Evolutionary conservation across 2,329 filamentous ascomycete species (phyloP).

Genomic region (Sarocladiaceae sp.): DNA sequence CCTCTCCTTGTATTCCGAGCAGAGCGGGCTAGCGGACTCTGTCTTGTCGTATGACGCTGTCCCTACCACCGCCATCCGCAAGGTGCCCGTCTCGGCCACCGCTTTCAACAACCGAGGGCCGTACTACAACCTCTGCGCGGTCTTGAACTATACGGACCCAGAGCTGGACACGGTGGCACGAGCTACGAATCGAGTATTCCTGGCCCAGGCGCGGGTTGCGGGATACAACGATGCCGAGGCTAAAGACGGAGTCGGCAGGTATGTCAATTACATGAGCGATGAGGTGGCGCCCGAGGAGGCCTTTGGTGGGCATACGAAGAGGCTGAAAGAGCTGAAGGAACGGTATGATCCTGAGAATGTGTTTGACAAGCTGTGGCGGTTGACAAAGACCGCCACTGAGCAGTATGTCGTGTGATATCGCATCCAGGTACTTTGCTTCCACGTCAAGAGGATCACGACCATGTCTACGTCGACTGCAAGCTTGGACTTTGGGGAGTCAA

Average conservation of each 20-base stretch:
- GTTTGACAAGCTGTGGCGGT: constrained; percentile 22
- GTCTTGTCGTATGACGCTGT: constrained; percentile 32
- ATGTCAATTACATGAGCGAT: constrained; percentile 24
- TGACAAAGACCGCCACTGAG: neutral
- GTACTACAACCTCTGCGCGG: constrained; percentile 36
- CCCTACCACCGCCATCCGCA: constrained; percentile 30
- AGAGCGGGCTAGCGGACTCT: constrained; percentile 18
- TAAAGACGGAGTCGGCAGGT: constrained; percentile 20
- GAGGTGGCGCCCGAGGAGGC: constrained; percentile 19
- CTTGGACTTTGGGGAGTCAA: too few species aligned
- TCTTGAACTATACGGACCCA: constrained; percentile 32
- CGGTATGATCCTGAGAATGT: constrained; percentile 27
- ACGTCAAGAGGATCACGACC: too few species aligned
- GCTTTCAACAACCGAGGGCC: constrained; percentile 38
- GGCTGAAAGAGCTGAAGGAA: constrained; percentile 25
- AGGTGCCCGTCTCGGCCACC: constrained; percentile 28
- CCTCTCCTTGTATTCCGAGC: too few species aligned
- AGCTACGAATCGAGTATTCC: constrained; percentile 30
- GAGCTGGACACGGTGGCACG: constrained; percentile 29
- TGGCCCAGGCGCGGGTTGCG: constrained; percentile 17
- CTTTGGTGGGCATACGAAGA: constrained; percentile 23
- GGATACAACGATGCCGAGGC: constrained; percentile 18
- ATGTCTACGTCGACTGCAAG: too few species aligned
- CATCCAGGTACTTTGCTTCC: too few species aligned
- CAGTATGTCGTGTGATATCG: neutral